Evolutionary conservation across 805 yeast species (phyloP).

Genomic region (Suhomyces emberorum): DNA sequence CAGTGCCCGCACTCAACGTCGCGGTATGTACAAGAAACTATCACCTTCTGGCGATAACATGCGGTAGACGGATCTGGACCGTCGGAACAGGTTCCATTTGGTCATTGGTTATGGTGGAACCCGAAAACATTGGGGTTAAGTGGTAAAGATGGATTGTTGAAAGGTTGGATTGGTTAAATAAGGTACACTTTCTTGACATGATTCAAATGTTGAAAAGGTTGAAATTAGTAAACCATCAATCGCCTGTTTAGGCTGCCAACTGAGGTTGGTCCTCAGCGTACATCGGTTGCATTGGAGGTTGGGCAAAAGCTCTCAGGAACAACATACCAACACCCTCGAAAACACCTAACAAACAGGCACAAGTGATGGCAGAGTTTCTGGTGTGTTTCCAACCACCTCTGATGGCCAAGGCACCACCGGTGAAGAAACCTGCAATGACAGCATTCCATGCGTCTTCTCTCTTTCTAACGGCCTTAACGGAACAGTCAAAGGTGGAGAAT

Average conservation of each 20-base stretch:
- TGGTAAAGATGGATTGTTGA: too few species aligned
- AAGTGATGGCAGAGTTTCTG: constrained; percentile 92
- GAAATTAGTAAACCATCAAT: not conserved
- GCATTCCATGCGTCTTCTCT: constrained; percentile 99
- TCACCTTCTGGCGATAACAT: too few species aligned
- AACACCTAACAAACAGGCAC: constrained; percentile 95
- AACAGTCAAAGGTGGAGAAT: constrained; percentile 92
- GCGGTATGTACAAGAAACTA: not conserved
- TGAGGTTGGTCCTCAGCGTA: constrained; percentile 40
- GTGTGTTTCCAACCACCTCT: constrained; percentile 99
- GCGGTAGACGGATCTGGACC: too few species aligned
- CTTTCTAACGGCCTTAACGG: constrained; percentile 90
- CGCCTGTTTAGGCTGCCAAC: constrained; percentile 30
- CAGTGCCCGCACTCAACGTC: not conserved
- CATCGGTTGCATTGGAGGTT: constrained; percentile 49
- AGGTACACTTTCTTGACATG: too few species aligned
- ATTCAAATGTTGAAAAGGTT: not conserved
- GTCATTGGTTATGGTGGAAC: too few species aligned
- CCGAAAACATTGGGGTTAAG: too few species aligned
- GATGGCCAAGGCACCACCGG: constrained; percentile 96
- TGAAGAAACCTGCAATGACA: constrained; percentile 94
- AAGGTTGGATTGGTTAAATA: too few species aligned
- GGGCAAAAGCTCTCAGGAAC: constrained; percentile 88
- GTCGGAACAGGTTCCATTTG: too few species aligned
- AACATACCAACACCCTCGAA: constrained; percentile 98